phyloP scores from a whole-genome alignment of 176 grass and related monocot species.

The Calamus simplicifolius region DNA sequence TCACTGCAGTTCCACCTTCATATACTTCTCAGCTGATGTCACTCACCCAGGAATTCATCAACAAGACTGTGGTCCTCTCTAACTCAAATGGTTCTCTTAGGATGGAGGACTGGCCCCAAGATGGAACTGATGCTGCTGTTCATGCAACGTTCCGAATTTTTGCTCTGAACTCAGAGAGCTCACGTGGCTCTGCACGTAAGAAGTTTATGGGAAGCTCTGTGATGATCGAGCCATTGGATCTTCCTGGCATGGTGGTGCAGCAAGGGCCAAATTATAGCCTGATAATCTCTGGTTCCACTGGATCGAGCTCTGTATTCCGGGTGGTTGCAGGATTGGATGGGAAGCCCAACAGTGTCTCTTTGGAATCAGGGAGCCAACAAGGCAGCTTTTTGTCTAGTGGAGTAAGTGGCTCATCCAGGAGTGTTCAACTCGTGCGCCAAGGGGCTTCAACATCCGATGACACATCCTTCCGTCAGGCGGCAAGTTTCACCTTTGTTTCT shows the following conservation, averaged over 20 bases:
- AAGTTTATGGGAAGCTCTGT: neutral
- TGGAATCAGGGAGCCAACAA: conserved; percentile 37
- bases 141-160: conserved; percentile 60
- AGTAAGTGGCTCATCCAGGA: conserved; percentile 14
- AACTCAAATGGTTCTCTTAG: conserved; percentile 51
- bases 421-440: conserved; percentile 33
- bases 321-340: conserved; percentile 48
- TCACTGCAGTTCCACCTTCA: conserved; percentile 41
- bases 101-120: conserved; percentile 45
- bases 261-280: conserved; percentile 30
- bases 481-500: conserved; percentile 37
- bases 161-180: conserved; percentile 12
- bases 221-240: conserved; percentile 54
- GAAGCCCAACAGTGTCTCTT: conserved; percentile 32
- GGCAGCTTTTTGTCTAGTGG: conserved; percentile 50
- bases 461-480: conserved; percentile 36
- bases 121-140: conserved; percentile 45
- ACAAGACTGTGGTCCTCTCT: conserved; percentile 39
- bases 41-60: conserved; percentile 30
- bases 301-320: conserved; percentile 23
- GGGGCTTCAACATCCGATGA: conserved; percentile 12
- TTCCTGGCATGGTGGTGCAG: conserved; percentile 56
- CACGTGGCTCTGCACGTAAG: neutral
- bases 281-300: conserved; percentile 21
- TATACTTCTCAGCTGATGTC: conserved; percentile 68